These are phyloP conservation scores for Aspergillus ellipticus DNA, from an alignment of 495 filamentous ascomycete species.

Conservation along the genomic window DNA sequence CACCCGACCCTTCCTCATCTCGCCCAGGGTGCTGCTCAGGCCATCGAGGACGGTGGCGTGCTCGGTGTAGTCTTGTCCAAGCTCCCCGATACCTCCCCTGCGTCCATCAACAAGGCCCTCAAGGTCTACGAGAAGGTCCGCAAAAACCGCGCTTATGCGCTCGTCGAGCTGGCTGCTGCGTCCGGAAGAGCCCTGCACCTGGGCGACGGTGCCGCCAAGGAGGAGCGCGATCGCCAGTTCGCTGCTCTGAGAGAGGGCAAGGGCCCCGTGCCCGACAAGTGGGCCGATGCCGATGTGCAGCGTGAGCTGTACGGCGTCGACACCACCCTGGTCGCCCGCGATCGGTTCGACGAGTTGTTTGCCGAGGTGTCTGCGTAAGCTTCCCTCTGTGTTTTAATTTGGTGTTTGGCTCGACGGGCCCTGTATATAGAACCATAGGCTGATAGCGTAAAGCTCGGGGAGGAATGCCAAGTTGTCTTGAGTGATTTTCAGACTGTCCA, in stretches of 20 bases:
- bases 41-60: conserved; percentile 75
- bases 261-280: conserved; percentile 68
- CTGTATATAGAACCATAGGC: conserved; percentile 3
- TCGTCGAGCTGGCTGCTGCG: conserved; percentile 68
- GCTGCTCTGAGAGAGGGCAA: conserved; percentile 55
- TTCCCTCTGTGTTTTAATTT: conserved; percentile 5
- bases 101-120: conserved; percentile 60
- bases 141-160: conserved; percentile 63
- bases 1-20: conserved; percentile 76
- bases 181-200: conserved; percentile 67
- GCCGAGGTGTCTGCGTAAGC: conserved; percentile 29
- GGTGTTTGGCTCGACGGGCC: neutral
- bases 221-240: conserved; percentile 71
- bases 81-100: conserved; percentile 49
- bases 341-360: conserved; percentile 59
- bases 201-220: conserved; percentile 70
- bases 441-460: conserved; percentile 6
- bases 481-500: neutral
- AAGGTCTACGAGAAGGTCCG: conserved; percentile 68
- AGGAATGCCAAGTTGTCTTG: conserved; percentile 1
- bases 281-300: conserved; percentile 77
- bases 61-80: conserved; percentile 60
- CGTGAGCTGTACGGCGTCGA: conserved; percentile 72
- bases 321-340: conserved; percentile 56
- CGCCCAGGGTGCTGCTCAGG: conserved; percentile 80